Evolutionary conservation across 2,329 filamentous ascomycete species (phyloP).

Genomic region (Cercospora beticola): DNA sequence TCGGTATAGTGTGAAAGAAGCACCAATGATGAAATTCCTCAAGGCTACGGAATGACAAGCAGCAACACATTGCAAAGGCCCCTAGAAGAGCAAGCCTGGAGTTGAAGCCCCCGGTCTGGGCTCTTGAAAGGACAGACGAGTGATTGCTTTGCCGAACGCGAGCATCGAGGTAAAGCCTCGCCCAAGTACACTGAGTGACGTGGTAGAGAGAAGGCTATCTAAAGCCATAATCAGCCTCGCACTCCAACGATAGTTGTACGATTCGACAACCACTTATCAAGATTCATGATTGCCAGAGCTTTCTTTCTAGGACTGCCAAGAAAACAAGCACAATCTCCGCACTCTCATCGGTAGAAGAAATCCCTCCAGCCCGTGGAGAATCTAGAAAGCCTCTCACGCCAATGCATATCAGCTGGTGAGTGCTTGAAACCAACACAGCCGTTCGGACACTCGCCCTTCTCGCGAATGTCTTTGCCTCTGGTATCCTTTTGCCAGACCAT

Average conservation of each 20-base stretch:
- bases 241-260: not conserved
- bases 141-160: not conserved
- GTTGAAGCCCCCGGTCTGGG: not conserved
- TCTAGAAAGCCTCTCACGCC: slow-evolving; percentile 3
- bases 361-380: slow-evolving; percentile 1
- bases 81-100: not conserved
- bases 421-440: not conserved
- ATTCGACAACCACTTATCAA: not conserved
- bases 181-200: not conserved
- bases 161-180: not conserved
- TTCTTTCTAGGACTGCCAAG: not conserved
- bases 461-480: slow-evolving; percentile 3
- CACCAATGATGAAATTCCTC: not conserved
- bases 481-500: slow-evolving; percentile 8
- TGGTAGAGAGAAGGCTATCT: not conserved
- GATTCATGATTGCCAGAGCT: not conserved
- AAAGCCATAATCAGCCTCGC: not conserved
- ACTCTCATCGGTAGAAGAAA: slow-evolving; percentile 7
- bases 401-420: not conserved
- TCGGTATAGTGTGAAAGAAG: not conserved
- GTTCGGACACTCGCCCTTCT: not conserved
- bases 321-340: not conserved
- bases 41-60: not conserved
- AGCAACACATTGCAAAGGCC: not conserved
- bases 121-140: not conserved